Base-by-base conservation (phyloP, 352 stramenopile species). In the Phytophthora cactorum region DNA sequence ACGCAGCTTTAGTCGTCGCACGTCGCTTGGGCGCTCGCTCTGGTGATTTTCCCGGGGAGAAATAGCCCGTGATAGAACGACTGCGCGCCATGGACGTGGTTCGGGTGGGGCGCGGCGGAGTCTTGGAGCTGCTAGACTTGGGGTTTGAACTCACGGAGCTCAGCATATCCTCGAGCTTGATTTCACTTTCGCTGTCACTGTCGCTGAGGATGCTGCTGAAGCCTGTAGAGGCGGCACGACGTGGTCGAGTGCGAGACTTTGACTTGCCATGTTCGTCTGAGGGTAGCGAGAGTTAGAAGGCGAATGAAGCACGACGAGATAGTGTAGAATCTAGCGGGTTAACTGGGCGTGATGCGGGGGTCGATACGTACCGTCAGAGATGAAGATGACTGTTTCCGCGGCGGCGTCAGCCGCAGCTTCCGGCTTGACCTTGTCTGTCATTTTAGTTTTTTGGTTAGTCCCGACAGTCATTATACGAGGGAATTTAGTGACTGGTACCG, bases 361-460 rank as follows among this genome's bases (percentile, higher is more conserved):
- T 5, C 1, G 2, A 47, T 11, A 68, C 72, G 46, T 57, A 86
- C 80, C 75, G 43, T 88, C 78, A 36, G 80, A 86, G 66, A 86
- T 82, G 66, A 77, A 69, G 58, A 85, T 77, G 27, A 85, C 72
- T 3, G 78, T 41, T 60, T 72, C 66, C 29, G 27, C 39, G 38
- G 51, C 47, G 59, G 67, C 68, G 43, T 39, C 52, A 11, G 52
- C 36, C 41, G 28, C 44, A 28, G 32, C 49, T 17, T 66, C 44
- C 5, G 31, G 12, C 53, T 72, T 73, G 17, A 80, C 61, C 27
- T 82, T 62, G 47, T 66, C 49, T 14, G 50, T 53, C 60, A 71
- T 60, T 59, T 59, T 27, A 22, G 41, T 49, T 44, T 28, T 27
- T 63, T 38, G 36, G 12, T 8, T n/a, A 1, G 10, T 43, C 2